Base-by-base conservation (phyloP, 768 basidiomycete species). In the Scleroderma citrinum region DNA sequence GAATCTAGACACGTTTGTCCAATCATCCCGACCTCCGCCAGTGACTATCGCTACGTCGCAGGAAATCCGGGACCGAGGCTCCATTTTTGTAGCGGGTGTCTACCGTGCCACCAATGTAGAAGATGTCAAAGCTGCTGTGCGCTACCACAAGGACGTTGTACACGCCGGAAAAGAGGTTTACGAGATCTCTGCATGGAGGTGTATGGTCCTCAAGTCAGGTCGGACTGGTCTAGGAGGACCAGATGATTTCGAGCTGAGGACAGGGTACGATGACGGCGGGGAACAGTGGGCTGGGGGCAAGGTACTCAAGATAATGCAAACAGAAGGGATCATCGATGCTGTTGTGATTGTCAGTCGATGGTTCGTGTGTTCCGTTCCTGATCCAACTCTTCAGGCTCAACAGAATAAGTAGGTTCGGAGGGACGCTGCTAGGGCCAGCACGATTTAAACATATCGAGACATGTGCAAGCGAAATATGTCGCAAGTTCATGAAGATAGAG, bases 281-380 rank as follows among this genome's bases (percentile, higher is more conserved):
- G 91, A 92, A 66, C 76, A 76, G 55, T 85, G 80, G 74, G 87
- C 78, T 24, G 83, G 85, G 23, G 72, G 68, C 14, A 76, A 73
- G 51, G 71, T 88, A 24, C 61, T 87, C 54, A 79, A 75, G 55
- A 76, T 80, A 12, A 85, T 93, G 84, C 75, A 80, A 57, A 69
- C 71, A n/a, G 74, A 81, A 52, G 83, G 80, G 2, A 73, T 82
- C 16, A 74, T 91, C 23, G 90, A 92, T 61, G 87, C 83, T 8
- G 85, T 85, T 3, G 83, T 92, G 11, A 74, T 91, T 52, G 85
- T 91, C 34, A 83, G 79, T 65, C 78, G 90, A 49, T 87, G 89
- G 87, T 89, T 62, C 54, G 71, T 60, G 13, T n/a, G 13, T n/a
- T 35, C n/a, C 34, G 5, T 14, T 13, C 5, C 34, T 12, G 34